Percentiles rank a stretch among this genome's conserved stretches.
Conservation (phyloP, 2,329 filamentous ascomycete genomes). For the Verticillium klebahnii region DNA sequence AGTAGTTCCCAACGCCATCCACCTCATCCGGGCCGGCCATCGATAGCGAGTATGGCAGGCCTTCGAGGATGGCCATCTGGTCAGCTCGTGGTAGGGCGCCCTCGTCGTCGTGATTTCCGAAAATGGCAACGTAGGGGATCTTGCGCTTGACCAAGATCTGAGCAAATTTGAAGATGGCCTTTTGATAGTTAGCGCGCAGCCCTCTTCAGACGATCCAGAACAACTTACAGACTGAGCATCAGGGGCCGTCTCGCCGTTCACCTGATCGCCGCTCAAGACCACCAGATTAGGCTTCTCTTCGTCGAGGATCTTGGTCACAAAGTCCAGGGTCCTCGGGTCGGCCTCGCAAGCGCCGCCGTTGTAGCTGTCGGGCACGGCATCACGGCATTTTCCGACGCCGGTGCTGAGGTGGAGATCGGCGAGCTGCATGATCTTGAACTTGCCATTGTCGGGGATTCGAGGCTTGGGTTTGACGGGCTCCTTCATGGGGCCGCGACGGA, state of each 20-base stretch:
- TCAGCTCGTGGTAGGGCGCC: conserved; percentile 68
- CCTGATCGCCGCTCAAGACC: conserved; percentile 87
- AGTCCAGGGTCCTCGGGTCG: conserved; percentile 86
- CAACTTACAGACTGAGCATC: conserved; percentile 75
- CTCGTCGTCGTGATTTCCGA: conserved; percentile 97
- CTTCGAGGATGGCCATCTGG: conserved; percentile 83
- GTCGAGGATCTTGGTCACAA: conserved; percentile 76
- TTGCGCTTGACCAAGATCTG: conserved; percentile 79
- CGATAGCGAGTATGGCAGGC: conserved; percentile 86
- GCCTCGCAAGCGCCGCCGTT: conserved; percentile 81
- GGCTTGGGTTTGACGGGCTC: conserved; percentile 66
- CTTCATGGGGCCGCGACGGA: conserved; percentile 66
- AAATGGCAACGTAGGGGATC: conserved; percentile 90
- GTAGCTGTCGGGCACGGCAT: conserved; percentile 71
- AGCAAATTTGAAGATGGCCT: conserved; percentile 91
- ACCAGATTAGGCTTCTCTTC: conserved; percentile 93
- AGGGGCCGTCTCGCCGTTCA: conserved; percentile 88
- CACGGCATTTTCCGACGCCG: conserved; percentile 77
- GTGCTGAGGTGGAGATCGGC: conserved; percentile 94
- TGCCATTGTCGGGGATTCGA: conserved; percentile 80
- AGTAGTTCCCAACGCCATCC: conserved; percentile 92
- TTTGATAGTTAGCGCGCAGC: conserved; percentile 14
- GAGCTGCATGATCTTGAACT: conserved; percentile 95
- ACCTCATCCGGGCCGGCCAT: conserved; percentile 75
- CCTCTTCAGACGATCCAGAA: not conserved